A percentile compares a stretch with the other conserved stretches of the same genome.
Evolutionary conservation across 768 basidiomycete species (phyloP).

Genomic region (Leccinellum rugosiceps): DNA sequence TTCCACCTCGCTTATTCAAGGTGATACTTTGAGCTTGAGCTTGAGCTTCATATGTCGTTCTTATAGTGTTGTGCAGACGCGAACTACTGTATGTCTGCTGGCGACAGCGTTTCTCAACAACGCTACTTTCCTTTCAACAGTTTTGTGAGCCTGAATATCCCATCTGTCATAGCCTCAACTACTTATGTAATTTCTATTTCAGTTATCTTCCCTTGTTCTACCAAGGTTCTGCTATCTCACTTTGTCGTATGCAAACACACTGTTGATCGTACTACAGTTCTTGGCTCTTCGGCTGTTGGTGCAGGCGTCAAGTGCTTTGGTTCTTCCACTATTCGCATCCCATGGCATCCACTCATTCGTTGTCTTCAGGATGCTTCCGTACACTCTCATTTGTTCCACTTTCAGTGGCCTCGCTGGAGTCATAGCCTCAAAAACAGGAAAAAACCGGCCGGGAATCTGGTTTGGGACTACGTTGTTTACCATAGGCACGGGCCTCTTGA

Average conservation of each 20-base stretch:
- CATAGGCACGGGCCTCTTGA: slow-evolving; percentile 72
- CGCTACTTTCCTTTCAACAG: slow-evolving; percentile 51
- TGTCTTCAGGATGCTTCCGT: slow-evolving; percentile 62
- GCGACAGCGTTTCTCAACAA: slow-evolving; percentile 60
- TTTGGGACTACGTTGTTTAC: slow-evolving; percentile 53
- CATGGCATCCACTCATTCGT: not conserved
- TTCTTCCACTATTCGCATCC: not conserved
- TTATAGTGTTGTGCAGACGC: slow-evolving; percentile 43
- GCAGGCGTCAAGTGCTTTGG: slow-evolving; percentile 69
- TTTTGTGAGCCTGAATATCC: slow-evolving; percentile 17
- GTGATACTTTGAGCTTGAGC: slow-evolving; percentile 28
- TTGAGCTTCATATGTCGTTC: not conserved
- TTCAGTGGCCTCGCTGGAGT: slow-evolving; percentile 56
- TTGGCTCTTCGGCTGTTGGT: slow-evolving; percentile 70
- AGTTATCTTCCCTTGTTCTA: slow-evolving; percentile 73
- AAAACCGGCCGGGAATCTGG: slow-evolving; percentile 66
- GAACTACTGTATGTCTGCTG: slow-evolving; percentile 64
- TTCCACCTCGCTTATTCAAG: slow-evolving; percentile 74
- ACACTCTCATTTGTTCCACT: slow-evolving; percentile 54
- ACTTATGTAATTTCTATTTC: not conserved
- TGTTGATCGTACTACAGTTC: slow-evolving; percentile 29
- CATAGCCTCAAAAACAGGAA: slow-evolving; percentile 51
- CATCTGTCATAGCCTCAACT: no score
- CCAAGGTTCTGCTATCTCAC: slow-evolving; percentile 37
- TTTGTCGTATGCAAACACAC: not conserved